Percentiles rank a stretch among this genome's conserved stretches.
phyloP scores from a whole-genome alignment of 176 grass and related monocot species.

The Aegilops speltoides region DNA sequence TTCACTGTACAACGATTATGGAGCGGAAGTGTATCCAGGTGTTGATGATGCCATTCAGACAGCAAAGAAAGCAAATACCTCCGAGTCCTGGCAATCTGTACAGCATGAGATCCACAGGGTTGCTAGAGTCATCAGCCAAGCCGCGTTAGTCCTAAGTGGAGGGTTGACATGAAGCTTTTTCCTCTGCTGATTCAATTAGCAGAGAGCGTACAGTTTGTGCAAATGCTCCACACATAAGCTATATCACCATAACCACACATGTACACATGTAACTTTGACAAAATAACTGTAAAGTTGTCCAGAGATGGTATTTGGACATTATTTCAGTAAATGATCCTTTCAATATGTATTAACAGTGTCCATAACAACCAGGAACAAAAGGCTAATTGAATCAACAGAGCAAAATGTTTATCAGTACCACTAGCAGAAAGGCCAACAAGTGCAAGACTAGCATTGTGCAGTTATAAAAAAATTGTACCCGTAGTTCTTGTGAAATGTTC shows the following conservation, averaged over 20 bases:
- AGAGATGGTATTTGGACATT: neutral
- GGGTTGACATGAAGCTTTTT: slow-evolving; percentile 47
- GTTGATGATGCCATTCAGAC: slow-evolving; percentile 62
- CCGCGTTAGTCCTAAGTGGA: slow-evolving; percentile 60
- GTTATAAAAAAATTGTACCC: neutral
- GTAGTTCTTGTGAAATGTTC: neutral
- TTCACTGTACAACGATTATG: slow-evolving; percentile 74
- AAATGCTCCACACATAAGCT: neutral
- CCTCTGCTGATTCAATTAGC: neutral
- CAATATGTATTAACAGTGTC: neutral
- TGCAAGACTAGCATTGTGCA: neutral
- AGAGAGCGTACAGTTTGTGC: neutral
- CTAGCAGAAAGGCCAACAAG: neutral
- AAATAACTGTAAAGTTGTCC: neutral
- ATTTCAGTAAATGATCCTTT: neutral
- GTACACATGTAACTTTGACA: neutral
- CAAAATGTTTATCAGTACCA: neutral
- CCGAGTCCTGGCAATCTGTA: slow-evolving; percentile 50
- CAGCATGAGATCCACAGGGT: slow-evolving; percentile 80
- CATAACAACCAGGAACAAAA: neutral
- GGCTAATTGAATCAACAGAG: neutral
- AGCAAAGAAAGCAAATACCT: slow-evolving; percentile 53
- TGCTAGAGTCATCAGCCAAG: slow-evolving; percentile 65
- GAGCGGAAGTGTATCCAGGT: slow-evolving; percentile 68
- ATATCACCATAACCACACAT: neutral